These are phyloP conservation scores for Ophiostoma ulmi DNA, from an alignment of 2,329 filamentous ascomycete genomes.

Conservation along the genomic window DNA sequence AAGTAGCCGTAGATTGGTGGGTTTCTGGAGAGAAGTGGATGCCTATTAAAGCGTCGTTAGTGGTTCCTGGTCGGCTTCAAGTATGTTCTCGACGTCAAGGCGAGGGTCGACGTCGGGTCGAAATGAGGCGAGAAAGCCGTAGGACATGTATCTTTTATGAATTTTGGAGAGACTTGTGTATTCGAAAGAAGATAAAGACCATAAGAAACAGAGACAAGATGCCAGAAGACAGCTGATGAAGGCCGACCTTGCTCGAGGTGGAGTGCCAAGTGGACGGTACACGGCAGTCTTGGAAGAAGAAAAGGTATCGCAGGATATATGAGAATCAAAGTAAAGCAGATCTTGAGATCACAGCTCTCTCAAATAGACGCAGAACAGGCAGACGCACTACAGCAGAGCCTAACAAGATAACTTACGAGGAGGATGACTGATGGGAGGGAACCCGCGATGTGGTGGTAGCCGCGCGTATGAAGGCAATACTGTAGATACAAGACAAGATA, in stretches of 20 bases:
- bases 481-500: neutral
- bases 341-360: neutral
- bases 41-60: conserved; percentile 13
- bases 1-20: conserved; percentile 12
- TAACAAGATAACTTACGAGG: neutral
- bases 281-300: neutral
- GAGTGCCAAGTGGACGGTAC: neutral
- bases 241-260: neutral
- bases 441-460: conserved; percentile 10
- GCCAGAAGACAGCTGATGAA: neutral
- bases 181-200: neutral
- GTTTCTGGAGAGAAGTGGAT: conserved; percentile 17
- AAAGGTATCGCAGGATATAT: neutral
- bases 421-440: conserved; percentile 10
- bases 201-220: too few species aligned
- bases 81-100: neutral
- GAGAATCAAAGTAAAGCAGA: neutral
- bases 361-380: neutral
- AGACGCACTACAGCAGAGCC: neutral
- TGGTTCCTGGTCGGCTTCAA: conserved; percentile 8
- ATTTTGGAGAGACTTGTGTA: neutral
- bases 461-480: conserved; percentile 17
- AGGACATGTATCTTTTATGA: neutral
- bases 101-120: neutral
- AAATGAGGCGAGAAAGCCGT: neutral